Evolutionary conservation across 2,329 filamentous ascomycete species (phyloP).

Genomic region (Xylaria digitata): DNA sequence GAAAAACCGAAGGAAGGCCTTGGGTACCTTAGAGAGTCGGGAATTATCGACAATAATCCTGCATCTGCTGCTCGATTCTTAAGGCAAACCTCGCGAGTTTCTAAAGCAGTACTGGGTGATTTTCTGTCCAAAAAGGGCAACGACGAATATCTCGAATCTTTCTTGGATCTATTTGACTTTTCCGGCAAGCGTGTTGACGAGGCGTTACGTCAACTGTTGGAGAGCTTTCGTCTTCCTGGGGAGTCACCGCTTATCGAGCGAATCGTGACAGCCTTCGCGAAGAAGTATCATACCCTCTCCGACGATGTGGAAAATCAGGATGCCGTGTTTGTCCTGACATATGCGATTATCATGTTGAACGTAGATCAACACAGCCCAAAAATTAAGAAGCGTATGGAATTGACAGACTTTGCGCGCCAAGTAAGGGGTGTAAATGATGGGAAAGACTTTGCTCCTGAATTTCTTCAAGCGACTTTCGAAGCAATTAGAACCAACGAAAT

Average conservation of each 20-base stretch:
- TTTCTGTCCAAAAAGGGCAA: conserved; percentile 93
- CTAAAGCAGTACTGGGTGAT: conserved; percentile 91
- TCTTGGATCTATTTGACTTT: conserved; percentile 91
- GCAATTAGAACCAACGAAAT: conserved; percentile 95
- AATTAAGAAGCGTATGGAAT: conserved; percentile 86
- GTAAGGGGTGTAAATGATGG: conserved; percentile 89
- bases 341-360: conserved; percentile 97
- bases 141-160: conserved; percentile 84
- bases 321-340: conserved; percentile 88
- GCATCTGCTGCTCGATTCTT: conserved; percentile 86
- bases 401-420: conserved; percentile 85
- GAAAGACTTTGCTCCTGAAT: conserved; percentile 84
- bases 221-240: conserved; percentile 91
- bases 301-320: conserved; percentile 86
- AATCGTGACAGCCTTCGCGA: conserved; percentile 87
- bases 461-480: conserved; percentile 86
- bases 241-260: conserved; percentile 93
- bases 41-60: conserved; percentile 85
- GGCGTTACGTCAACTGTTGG: conserved; percentile 85
- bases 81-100: conserved; percentile 85
- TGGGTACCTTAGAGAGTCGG: conserved; percentile 84
- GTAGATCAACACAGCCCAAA: conserved; percentile 98
- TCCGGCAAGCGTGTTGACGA: conserved; percentile 87
- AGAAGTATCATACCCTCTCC: conserved; percentile 81
- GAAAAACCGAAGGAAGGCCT: conserved; percentile 92